Base-by-base conservation (phyloP, 257 asterid species). In the Lycium barbarum region DNA sequence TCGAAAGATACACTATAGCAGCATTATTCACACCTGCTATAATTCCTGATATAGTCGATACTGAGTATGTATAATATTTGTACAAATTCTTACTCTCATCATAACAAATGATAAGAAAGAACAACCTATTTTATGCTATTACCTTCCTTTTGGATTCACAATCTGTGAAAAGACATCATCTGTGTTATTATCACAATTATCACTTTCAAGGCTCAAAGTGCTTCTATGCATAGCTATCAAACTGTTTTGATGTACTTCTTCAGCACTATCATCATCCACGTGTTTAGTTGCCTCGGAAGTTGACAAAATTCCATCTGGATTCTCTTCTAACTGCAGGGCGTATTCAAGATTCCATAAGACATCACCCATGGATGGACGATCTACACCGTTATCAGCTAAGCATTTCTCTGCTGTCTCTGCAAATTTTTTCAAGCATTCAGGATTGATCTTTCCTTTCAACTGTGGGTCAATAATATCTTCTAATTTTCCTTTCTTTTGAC, bases 291-390 rank as follows among this genome's bases (percentile, higher is more conserved):
- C 63, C 18, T 63, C 20, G 0, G 47, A 33, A 26, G 43, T 76
- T 76, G 63, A 22, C 22, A 33, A 33, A 14, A 51, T 63, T n/a
- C 72, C 89, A 13, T 80, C 84, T 3, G 78, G 89, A 78, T 86
- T 92, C 6, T 93, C 97, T 40, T 93, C 93, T 40, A 90, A 85
- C 13, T 95, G 98, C 35, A 95, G 87, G 0, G 96, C 93, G 0
- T 87, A 89, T 82, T 95, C 98, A 2, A 95, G 86, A 86, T 93
- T 93, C 97, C 98, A 95, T 10, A 93, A 62, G 57, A 94, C 94
- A 71, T 95, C 98, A 0, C 98, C 98, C 98, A 95, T 93, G 5
- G 94, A 87, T 0, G 98, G 98, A 5, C 98, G 90, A 8, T 94
- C 94, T 0, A 66, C 43, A 4, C 98, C 96, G 1, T 95, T 95